Evolutionary conservation across 2,329 filamentous ascomycete species (phyloP), one percentile per base, ranked within the genome.

Genomic region (Pseudogymnoascus sp.): DNA sequence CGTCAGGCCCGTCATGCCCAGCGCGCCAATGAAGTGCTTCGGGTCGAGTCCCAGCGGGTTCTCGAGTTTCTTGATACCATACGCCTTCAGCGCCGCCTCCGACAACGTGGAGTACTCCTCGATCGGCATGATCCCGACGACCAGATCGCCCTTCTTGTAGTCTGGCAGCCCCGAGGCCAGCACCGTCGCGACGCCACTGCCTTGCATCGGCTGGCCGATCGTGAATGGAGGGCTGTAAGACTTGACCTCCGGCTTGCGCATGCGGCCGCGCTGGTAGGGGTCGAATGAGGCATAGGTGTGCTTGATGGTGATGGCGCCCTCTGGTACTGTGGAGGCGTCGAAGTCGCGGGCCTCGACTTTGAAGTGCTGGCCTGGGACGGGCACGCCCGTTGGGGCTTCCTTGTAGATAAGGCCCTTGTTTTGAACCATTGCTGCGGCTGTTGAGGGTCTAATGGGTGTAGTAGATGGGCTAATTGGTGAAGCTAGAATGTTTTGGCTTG

Each of bases 391-490:
- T 56, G 91, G 90, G 65, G 87, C 69, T 69, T 85, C 78, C 72
- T 88, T 90, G 82, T 88, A 93, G 74, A 92, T 79, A 70, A 95
- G 77, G 40, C 81, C 84, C 78, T 91, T 92, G 84, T 93, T 95
- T 65, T 83, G 79, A 68, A 76, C 73, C 76, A 78, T 79, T 43
- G 16, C 4, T 60, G 56, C 56, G 56, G 56, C n/a, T 37, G 22
- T 19, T 12, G 24, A 7, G 28, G 14, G 8, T 28, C 11, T 37
- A 60, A 12, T 37, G 22, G 56, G 6, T 22, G 28, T 60, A 4
- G 28, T 60, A 35, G 56, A 22, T 16, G 40, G 40, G 11, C 4
- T 43, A 22, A 6, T n/a, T 50, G 43, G 6, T 28, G 43, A 11
- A 8, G 6, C 10, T 10, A 19, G 6, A 6, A 24, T 43, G 11